These are phyloP conservation scores for Teunomyces funiuensis DNA, from an alignment of 805 yeast genomes.

Conservation along the genomic window DNA sequence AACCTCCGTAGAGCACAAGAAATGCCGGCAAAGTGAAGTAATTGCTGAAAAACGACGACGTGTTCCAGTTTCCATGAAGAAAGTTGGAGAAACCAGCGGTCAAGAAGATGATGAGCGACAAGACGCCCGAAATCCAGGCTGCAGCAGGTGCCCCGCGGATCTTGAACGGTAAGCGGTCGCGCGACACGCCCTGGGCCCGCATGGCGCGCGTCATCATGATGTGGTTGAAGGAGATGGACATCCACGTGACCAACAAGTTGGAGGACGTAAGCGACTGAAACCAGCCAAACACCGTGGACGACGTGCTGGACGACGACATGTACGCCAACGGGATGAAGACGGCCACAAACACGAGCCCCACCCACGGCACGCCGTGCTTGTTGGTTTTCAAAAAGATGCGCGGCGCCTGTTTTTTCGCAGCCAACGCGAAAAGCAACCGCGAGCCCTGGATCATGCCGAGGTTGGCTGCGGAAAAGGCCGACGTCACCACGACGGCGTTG, in stretches of 20 bases:
- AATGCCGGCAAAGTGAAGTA: conserved; percentile 26
- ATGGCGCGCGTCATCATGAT: conserved; percentile 32
- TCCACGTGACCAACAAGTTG: conserved; percentile 31
- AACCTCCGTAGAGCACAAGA: conserved; percentile 25
- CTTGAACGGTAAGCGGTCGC: conserved; percentile 32
- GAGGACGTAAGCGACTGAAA: conserved; percentile 33
- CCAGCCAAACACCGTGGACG: conserved; percentile 35
- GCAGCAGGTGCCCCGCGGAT: conserved; percentile 23
- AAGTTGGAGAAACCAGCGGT: conserved; percentile 39
- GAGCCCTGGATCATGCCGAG: conserved; percentile 26
- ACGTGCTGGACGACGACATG: conserved; percentile 24
- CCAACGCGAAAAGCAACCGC: conserved; percentile 35
- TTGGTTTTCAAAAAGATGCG: conserved; percentile 25
- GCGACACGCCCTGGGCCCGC: conserved; percentile 38
- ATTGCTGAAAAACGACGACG: conserved; percentile 18
- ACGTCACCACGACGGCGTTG: conserved; percentile 39
- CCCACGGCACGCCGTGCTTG: not conserved
- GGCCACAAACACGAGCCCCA: conserved; percentile 9
- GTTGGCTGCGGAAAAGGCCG: conserved; percentile 42
- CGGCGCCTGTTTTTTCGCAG: conserved; percentile 40
- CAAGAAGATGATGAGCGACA: conserved; percentile 20
- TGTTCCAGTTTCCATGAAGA: conserved; percentile 22
- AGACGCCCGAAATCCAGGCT: conserved; percentile 30
- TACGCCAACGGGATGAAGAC: conserved; percentile 37
- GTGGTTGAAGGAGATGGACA: conserved; percentile 30